A percentile compares a stretch with the other conserved stretches of the same genome.
These are phyloP conservation scores for Hemileccinum impolitum DNA, from an alignment of 768 basidiomycete genomes.

Conservation along the genomic window DNA sequence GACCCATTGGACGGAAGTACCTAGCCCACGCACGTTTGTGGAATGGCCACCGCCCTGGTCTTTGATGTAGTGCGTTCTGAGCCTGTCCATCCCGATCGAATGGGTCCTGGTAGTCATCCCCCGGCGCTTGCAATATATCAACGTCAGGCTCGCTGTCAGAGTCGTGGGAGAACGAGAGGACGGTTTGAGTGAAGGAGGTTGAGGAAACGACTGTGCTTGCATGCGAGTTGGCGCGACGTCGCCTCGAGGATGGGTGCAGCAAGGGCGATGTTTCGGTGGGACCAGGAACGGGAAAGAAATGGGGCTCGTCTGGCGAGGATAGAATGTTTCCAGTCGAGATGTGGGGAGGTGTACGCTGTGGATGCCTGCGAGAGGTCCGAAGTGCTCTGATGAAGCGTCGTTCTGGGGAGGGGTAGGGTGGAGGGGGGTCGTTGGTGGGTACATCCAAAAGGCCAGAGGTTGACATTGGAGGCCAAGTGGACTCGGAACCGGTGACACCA, in stretches of 20 bases:
- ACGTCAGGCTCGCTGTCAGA: slow-evolving; percentile 40
- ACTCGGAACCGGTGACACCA: too few relatives aligned
- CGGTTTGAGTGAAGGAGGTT: slow-evolving; percentile 59
- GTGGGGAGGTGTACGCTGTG: slow-evolving; percentile 29
- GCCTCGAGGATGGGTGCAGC: slow-evolving; percentile 30
- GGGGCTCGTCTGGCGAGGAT: slow-evolving; percentile 28
- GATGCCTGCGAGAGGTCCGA: slow-evolving; percentile 28
- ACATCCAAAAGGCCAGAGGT: slow-evolving; percentile 11
- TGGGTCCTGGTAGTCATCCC: slow-evolving; percentile 20
- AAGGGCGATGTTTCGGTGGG: slow-evolving; percentile 50
- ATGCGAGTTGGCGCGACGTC: slow-evolving; percentile 57
- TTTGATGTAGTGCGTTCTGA: background rate
- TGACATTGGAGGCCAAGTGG: too few relatives aligned
- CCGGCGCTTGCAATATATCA: slow-evolving; percentile 28
- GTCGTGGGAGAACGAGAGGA: slow-evolving; percentile 67
- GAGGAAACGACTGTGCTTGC: slow-evolving; percentile 48
- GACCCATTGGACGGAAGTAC: slow-evolving; percentile 64
- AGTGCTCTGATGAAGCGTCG: slow-evolving; percentile 39
- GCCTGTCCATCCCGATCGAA: slow-evolving; percentile 1
- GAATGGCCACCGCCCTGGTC: slow-evolving; percentile 6
- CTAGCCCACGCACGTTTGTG: slow-evolving; percentile 38
- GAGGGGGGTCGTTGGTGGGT: slow-evolving; percentile 54
- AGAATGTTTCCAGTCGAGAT: slow-evolving; percentile 28
- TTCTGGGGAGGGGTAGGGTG: slow-evolving; percentile 59
- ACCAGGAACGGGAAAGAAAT: slow-evolving; percentile 21